Evolutionary conservation across 805 yeast genomes (phyloP), one percentile per base, ranked within the genome.

Genomic region (Lipomyces yamanashiensis): DNA sequence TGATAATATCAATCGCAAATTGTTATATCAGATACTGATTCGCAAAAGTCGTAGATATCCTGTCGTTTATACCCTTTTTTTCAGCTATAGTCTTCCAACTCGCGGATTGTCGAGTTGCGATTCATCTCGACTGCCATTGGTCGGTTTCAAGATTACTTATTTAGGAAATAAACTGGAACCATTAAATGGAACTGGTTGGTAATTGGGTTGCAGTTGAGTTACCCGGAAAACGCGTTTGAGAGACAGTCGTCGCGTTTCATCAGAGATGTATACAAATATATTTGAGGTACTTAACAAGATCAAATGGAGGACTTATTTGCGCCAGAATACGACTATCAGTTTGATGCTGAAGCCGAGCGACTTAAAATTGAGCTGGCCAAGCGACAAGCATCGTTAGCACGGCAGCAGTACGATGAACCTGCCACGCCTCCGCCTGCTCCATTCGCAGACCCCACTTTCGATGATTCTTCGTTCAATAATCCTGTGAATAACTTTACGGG

Each of bases 281-380:
- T 7, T 2, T 12, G 13, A 28, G n/a, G 5, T 28, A 28, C 28
- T 28, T 28, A 28, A 5, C 28, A 28, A 28, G 28, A 28, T 2
- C 28, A 28, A 28, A 59, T 59, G 62, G 62, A 59, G 36, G 53
- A 51, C 40, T 23, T 59, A 40, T 59, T 59, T 28, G 55, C 56
- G 8, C 48, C 48, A 8, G 59, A 54, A 7, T 49, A 34, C 50
- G 63, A 54, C 17, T 56, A 60, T 6, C 54, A 39, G 21, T 47
- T 40, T 37, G 47, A 44, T 23, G 41, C 19, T 8, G 48, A 43
- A 10, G 47, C 34, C 21, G 52, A 45, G 34, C 43, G 13, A 9
- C 43, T 17, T 7, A 34, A 17, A 9, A 49, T 12, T 23, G 58
- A 53, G 28, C 28, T 2, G n/a, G 37, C 39, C 9, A 33, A 13